phyloP scores from a whole-genome alignment of 2,329 filamentous ascomycete species.

The Clarireedia paspali region DNA sequence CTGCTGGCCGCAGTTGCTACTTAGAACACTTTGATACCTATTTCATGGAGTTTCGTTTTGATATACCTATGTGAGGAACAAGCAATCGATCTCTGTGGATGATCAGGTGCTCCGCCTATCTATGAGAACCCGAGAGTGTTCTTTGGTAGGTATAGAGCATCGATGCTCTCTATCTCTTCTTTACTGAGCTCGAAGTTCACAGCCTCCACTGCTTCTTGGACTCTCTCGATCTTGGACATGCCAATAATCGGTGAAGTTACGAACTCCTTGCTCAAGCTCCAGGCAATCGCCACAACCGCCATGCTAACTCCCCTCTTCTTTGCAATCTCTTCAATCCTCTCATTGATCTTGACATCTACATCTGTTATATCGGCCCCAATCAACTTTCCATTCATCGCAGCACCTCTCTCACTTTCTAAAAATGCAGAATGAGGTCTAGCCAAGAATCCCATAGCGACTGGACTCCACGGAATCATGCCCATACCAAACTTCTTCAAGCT shows the following conservation, averaged over 20 bases:
- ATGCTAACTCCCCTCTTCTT: slow-evolving; percentile 49
- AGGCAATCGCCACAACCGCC: slow-evolving; percentile 51
- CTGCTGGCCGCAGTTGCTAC: too few species aligned
- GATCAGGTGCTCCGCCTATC: not conserved
- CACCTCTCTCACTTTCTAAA: slow-evolving; percentile 13
- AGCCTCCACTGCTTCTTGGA: slow-evolving; percentile 44
- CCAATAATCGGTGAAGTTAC: slow-evolving; percentile 44
- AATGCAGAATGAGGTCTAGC: slow-evolving; percentile 13
- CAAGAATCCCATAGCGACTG: slow-evolving; percentile 28
- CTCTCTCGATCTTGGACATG: slow-evolving; percentile 38
- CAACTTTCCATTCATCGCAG: slow-evolving; percentile 12
- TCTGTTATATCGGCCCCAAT: slow-evolving; percentile 12
- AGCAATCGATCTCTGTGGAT: too few species aligned
- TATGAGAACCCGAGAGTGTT: slow-evolving; percentile 7
- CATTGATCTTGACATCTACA: slow-evolving; percentile 22
- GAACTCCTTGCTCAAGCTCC: slow-evolving; percentile 36
- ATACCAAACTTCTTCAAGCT: slow-evolving; percentile 24
- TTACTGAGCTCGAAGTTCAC: slow-evolving; percentile 36
- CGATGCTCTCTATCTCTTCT: slow-evolving; percentile 47
- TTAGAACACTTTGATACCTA: too few species aligned
- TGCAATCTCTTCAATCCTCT: slow-evolving; percentile 33
- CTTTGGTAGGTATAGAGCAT: slow-evolving; percentile 45
- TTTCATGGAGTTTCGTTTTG: too few species aligned
- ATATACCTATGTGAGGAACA: too few species aligned
- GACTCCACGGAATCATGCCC: slow-evolving; percentile 34